Base-by-base conservation (phyloP, 2,329 filamentous ascomycete genomes). In the Fusarium sp. region DNA sequence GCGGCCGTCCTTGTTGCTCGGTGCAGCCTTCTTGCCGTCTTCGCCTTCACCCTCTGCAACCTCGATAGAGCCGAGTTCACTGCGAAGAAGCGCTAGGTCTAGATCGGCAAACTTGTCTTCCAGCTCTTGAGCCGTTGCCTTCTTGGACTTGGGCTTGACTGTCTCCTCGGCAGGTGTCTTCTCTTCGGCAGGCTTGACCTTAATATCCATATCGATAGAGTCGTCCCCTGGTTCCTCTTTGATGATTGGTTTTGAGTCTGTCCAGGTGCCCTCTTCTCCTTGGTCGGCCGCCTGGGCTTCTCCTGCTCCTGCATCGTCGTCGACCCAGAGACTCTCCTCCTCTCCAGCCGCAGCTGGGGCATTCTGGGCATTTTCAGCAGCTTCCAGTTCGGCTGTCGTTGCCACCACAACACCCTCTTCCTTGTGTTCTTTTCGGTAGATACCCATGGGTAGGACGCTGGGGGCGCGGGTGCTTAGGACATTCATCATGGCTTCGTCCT, bases 311-410 rank as follows among this genome's bases (percentile, higher is more conserved):
- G 66, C 76, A 6, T 82, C 81, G 2, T 79, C 82, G 30, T 86
- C 83, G 9, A 87, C 82, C 78, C 85, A 88, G 7, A 88, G 82
- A 43, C 85, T 85, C 37, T 86, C 85, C 65, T 87, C 85, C 47
- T 85, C 84, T 50, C 82, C 84, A 20, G 35, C 40, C 4, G 32
- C 40, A 7, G 61, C 33, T 38, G 69, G 72, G 33, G 61, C 33
- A 0, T 83, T 76, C 30, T 75, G 71, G 1, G 81, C 84, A 3
- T 86, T 85, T 67, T 90, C 87, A 61, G 87, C 86, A 0, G 87
- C 88, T 72, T 90, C 87, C 14, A 90, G 83, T 73, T 91, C 89
- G 40, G 87, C 88, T n/a, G 87, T 87, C 0, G 88, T 90, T 12
- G 88, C 86, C 57, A 90, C 86, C 62, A 87, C 83, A 33, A 89